Evolutionary conservation across 495 filamentous ascomycete species (phyloP).

Genomic region (Cetradonia linearis): DNA sequence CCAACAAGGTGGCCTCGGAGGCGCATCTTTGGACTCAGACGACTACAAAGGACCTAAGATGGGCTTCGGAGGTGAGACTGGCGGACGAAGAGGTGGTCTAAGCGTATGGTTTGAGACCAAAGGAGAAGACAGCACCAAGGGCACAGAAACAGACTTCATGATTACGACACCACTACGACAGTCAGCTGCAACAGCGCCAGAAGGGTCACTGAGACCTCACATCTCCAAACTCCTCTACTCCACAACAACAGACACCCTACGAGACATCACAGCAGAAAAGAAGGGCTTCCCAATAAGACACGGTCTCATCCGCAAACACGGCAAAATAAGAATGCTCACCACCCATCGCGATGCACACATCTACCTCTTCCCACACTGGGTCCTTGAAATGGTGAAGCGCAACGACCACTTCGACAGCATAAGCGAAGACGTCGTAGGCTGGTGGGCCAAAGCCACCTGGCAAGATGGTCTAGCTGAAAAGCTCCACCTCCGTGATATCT

Average conservation of each 20-base stretch:
- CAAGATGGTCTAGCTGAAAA: slow-evolving; percentile 70
- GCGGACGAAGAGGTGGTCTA: slow-evolving; percentile 62
- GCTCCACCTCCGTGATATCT: slow-evolving; percentile 57
- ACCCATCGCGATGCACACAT: slow-evolving; percentile 82
- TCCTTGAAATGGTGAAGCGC: slow-evolving; percentile 63
- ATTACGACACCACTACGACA: slow-evolving; percentile 55
- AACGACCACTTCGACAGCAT: slow-evolving; percentile 78
- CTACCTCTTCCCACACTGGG: slow-evolving; percentile 88
- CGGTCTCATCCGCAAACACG: slow-evolving; percentile 57
- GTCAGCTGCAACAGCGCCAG: slow-evolving; percentile 43
- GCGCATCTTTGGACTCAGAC: slow-evolving; percentile 23
- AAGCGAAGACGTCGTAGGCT: slow-evolving; percentile 84
- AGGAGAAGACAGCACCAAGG: slow-evolving; percentile 64
- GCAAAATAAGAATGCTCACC: slow-evolving; percentile 63
- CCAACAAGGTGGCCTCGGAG: slow-evolving; percentile 56
- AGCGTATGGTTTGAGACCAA: slow-evolving; percentile 85
- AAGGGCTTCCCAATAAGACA: slow-evolving; percentile 56
- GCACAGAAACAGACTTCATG: slow-evolving; percentile 84
- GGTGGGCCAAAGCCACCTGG: slow-evolving; percentile 92
- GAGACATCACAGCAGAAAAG: slow-evolving; percentile 63
- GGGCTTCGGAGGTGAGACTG: slow-evolving; percentile 42
- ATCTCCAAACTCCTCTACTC: slow-evolving; percentile 61
- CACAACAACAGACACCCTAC: slow-evolving; percentile 74
- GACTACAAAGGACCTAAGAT: slow-evolving; percentile 29
- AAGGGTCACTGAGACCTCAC: slow-evolving; percentile 50